Base-by-base conservation (phyloP, 1,284 basidiomycete species). In the Retiboletus flavoniger region DNA sequence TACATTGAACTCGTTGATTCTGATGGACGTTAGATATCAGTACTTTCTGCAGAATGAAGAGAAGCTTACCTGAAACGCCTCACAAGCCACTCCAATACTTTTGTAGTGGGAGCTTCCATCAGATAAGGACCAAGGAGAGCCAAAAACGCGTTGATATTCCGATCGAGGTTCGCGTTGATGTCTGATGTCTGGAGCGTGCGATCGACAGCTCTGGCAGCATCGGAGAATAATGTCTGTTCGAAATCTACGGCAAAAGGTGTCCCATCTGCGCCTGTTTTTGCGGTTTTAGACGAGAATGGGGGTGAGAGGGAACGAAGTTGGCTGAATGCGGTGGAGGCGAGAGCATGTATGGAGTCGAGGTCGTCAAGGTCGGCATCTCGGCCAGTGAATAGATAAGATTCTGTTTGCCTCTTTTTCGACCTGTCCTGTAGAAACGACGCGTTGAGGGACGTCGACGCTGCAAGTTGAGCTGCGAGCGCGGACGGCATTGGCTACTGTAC, bases 81-180 rank as follows among this genome's bases (percentile, higher is more conserved):
- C 4, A 99, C 92, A 24, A 99, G 82, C 96, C 96, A 99, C 69
- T 99, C 96, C 32, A 99, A 68, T n/a, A 92, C 84, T 71, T 91
- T 95, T 38, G 87, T 88, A 0, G 92, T 83, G 1, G 93, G 89
- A 51, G 85, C 79, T 51, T 95, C 88, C 70, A 94, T 79, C 35
- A 99, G 73, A 75, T 89, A 91, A 16, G 85, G 87, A 1, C 92
- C 91, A 3, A 99, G 75, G 32, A 87, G 71, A 38, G 82, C 72
- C 34, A 98, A 69, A 62, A 93, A 91, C 8, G 76, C 75, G 42
- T 80, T 76, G 50, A 98, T 78, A 2, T 75, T 75, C 8, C 58
- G 67, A 67, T 92, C 80, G 56, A 96, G 74, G 51, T 81, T 73
- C 4, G 75, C 76, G 56, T 85, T 87, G 56, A 83, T 82, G 29